Conservation (phyloP, 768 basidiomycete genomes). For the Russula virescens region DNA sequence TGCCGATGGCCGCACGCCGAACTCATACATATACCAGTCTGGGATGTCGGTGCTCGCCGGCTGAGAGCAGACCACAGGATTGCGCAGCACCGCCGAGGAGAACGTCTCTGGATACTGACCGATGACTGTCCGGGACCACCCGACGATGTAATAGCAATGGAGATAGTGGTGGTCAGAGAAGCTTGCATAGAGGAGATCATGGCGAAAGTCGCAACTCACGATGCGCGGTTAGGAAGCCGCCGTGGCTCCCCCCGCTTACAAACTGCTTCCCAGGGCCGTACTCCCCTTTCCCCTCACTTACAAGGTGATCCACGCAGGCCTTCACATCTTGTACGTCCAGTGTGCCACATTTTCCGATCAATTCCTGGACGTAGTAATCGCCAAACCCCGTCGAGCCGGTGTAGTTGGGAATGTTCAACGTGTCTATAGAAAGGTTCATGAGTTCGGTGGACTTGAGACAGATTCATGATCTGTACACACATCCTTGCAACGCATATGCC, state of each 20-base stretch:
- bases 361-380: conserved; percentile 27
- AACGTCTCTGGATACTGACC: conserved; percentile 30
- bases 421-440: conserved; percentile 18
- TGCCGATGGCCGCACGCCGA: conserved; percentile 18
- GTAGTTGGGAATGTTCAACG: conserved; percentile 31
- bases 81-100: conserved; percentile 31
- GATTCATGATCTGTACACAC: conserved; percentile 24
- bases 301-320: conserved; percentile 27
- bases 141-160: too few species aligned
- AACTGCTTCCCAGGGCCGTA: conserved; percentile 26
- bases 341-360: conserved; percentile 31
- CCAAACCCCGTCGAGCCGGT: conserved; percentile 34
- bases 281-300: conserved; percentile 25
- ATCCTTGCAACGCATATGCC: conserved; percentile 26
- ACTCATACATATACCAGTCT: conserved; percentile 33
- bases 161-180: background rate
- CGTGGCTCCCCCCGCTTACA: conserved; percentile 32
- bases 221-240: conserved; percentile 30
- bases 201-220: conserved; percentile 12
- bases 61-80: conserved; percentile 32
- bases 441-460: background rate
- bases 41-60: conserved; percentile 32
- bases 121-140: conserved; percentile 23
- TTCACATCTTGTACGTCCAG: conserved; percentile 33
- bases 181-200: too few species aligned